phyloP scores from a whole-genome alignment of 2,329 filamentous ascomycete species.

The Monilinia laxa region DNA sequence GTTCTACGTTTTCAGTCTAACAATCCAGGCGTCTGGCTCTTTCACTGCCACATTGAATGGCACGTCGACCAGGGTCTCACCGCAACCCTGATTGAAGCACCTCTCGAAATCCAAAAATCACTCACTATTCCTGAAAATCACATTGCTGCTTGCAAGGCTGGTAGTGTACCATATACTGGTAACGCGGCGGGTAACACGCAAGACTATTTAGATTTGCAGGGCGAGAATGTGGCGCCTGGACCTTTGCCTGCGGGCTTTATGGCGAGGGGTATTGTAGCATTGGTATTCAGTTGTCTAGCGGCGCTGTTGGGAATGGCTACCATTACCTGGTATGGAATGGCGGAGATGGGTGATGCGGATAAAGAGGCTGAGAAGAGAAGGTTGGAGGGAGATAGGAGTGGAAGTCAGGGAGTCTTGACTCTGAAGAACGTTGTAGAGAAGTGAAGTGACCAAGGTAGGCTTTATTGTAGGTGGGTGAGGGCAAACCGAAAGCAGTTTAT shows the following conservation, averaged over 20 bases:
- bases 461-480: neutral
- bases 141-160: conserved; percentile 56
- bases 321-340: conserved; percentile 39
- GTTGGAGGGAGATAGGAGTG: neutral
- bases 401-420: neutral
- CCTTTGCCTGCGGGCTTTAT: conserved; percentile 39
- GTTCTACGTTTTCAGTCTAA: conserved; percentile 67
- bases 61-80: conserved; percentile 67
- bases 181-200: conserved; percentile 74
- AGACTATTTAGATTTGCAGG: conserved; percentile 61
- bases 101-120: conserved; percentile 36
- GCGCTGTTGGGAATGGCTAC: conserved; percentile 37
- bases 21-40: conserved; percentile 69
- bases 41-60: conserved; percentile 83
- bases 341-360: conserved; percentile 39
- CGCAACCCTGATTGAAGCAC: conserved; percentile 53
- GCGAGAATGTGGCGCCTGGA: conserved; percentile 42
- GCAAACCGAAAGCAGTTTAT: neutral
- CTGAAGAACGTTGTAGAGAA: neutral
- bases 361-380: conserved; percentile 31
- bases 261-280: conserved; percentile 37
- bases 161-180: conserved; percentile 53
- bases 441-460: neutral
- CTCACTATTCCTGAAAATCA: conserved; percentile 61
- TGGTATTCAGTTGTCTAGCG: conserved; percentile 37